Base-by-base conservation (phyloP, 1,284 basidiomycete species). In the Abortiporus biennis region DNA sequence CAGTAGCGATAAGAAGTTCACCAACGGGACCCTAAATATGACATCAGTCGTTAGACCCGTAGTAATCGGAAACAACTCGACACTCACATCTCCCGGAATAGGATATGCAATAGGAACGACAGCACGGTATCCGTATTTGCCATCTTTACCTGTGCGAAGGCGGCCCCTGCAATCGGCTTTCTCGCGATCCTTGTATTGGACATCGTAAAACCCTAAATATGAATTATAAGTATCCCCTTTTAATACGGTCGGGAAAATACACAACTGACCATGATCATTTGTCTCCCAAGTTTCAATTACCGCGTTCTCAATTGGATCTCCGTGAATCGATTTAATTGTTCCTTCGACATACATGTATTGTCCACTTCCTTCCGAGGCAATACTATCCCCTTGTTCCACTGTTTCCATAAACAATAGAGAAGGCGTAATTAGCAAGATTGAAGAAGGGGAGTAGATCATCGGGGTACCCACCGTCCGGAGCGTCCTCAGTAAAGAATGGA, bases 281-380 rank as follows among this genome's bases (percentile, higher is more conserved):
- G 88, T 81, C 63, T 92, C 89, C 91, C 88, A 92, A 12, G 87
- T 91, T 45, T 92, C 85, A 47, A 92, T 84, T 24, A 72, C 56
- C 1, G 82, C 84, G 47, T 70, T 68, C 3, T 77, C 55, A 38
- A 92, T 71, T 1, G 84, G 81, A n/a, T 74, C 68, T 20, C 90
- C 89, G 24, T 76, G 63, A 1, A 74, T 78, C 53, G 80, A 72
- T 25, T 75, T 54, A 2, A 92, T 72, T 2, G 69, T 71, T 2
- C 90, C 90, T 54, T 86, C 73, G 42, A 92, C 82, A 51, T 74
- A 88, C 76, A 93, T 70, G 55, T 86, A 85, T 6, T 87, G 76
- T 29, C 89, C 90, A 60, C 87, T 89, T 46, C 81, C 85, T 57
- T 90, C 86, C 0, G 85, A 86, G 2, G 72, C 73, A 46, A 78